These are phyloP conservation scores for Tardiomyces digboiensis DNA, from an alignment of 1,139 yeast genomes.

Conservation along the genomic window DNA sequence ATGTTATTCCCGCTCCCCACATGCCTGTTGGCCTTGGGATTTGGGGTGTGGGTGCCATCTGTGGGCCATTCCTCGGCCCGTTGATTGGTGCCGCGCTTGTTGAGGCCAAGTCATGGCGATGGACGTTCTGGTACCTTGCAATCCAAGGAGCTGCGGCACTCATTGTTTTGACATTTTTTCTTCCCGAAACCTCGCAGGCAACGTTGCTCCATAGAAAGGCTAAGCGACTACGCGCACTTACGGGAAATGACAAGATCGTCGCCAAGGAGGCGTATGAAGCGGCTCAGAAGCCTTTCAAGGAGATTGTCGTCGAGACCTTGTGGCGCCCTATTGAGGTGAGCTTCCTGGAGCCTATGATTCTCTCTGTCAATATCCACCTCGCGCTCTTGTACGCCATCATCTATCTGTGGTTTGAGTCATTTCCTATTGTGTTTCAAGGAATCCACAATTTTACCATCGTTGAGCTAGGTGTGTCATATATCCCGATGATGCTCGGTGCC, in stretches of 20 bases:
- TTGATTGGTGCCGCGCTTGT: slow-evolving; percentile 49
- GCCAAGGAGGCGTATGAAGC: slow-evolving; percentile 14
- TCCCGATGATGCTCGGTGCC: slow-evolving; percentile 38
- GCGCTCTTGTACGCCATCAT: slow-evolving; percentile 45
- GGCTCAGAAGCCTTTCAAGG: not conserved
- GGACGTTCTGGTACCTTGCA: slow-evolving; percentile 39
- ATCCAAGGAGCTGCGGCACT: slow-evolving; percentile 32
- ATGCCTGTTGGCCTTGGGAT: slow-evolving; percentile 10
- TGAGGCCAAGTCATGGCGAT: slow-evolving; percentile 23
- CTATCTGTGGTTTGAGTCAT: slow-evolving; percentile 53
- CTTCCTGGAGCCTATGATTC: slow-evolving; percentile 26
- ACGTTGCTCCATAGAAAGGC: slow-evolving; percentile 42
- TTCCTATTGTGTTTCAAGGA: slow-evolving; percentile 44
- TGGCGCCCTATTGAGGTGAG: slow-evolving; percentile 35
- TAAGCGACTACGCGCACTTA: slow-evolving; percentile 33
- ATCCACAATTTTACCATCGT: slow-evolving; percentile 40
- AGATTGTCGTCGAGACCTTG: slow-evolving; percentile 33
- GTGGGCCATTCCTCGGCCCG: slow-evolving; percentile 62
- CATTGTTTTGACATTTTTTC: slow-evolving; percentile 26
- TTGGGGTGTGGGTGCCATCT: slow-evolving; percentile 45
- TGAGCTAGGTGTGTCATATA: slow-evolving; percentile 39
- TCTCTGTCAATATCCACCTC: slow-evolving; percentile 35
- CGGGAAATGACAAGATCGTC: slow-evolving; percentile 32
- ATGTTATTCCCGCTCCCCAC: slow-evolving; percentile 29
- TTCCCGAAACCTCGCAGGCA: slow-evolving; percentile 44